Base-by-base conservation (phyloP, 2,329 filamentous ascomycete genomes). In the Cercospora sojina region DNA sequence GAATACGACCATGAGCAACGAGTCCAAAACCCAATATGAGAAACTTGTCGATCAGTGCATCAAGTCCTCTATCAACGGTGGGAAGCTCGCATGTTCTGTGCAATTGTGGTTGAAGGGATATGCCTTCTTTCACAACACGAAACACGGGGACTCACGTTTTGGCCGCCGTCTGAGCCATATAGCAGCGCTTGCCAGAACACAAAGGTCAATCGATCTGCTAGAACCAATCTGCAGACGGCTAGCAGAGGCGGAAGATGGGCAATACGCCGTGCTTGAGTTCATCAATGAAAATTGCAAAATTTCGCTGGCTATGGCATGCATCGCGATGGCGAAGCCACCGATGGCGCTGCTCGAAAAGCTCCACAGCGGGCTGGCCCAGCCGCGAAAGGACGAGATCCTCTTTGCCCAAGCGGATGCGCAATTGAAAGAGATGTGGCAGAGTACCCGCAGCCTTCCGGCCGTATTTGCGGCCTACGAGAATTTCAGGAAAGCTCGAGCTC, bases 341-440 rank as follows among this genome's bases (percentile, higher is more conserved):
- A 27, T 41, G n/a, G 58, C 27, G 16, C 38, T 60, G 13, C 35
- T 60, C 16, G 41, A 31, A 47, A 5, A 31, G 25, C 49, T 63
- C 27, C 51, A 16, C 7, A 20, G 27, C 8, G 32, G 32, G 25
- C 27, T 57, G 31, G 23, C 60, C 16, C 16, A 23, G 32, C 16
- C n/a, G 29, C 10, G 18, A n/a, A 38, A 41, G 6, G 10, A 23
- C 8, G 25, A 43, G 16, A 5, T 57, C 7, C 10, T 43, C 32
- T 16, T 43, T 10, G 32, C 32, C 9, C 32, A 41, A 29, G 49
- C 49, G 23, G 35, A 41, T 38, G 16, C 38, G 20, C 51, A 20
- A 35, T 32, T 69, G 53, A 67, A 53, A 27, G 32, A 57, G 16
- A 29, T 65, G 6, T 69, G 67, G 67, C 62, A 59, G 38, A 59